These are phyloP conservation scores for Pseudogymnoascus sp. DNA, from an alignment of 2,329 filamentous ascomycete species.

Conservation along the genomic window DNA sequence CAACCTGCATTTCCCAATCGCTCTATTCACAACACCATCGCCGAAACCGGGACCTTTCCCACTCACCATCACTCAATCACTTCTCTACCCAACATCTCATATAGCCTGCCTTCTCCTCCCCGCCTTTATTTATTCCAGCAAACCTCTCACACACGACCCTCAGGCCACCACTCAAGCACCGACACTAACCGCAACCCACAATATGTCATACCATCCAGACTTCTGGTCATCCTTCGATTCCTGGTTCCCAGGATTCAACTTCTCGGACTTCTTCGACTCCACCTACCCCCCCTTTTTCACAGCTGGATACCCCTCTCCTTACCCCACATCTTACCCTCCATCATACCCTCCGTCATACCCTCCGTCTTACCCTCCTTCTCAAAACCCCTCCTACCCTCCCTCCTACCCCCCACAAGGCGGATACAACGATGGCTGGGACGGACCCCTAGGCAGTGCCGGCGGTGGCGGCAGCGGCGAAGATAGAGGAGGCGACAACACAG, in stretches of 20 bases:
- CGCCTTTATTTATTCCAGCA: no score
- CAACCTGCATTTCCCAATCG: not conserved
- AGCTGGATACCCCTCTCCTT: not conserved
- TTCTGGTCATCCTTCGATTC: not conserved
- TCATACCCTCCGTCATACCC: not conserved
- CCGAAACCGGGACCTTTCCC: not conserved
- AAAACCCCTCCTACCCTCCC: not conserved
- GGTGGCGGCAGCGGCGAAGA: not conserved
- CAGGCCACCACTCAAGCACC: not conserved
- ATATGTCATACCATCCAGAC: not conserved
- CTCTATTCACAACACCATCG: not conserved
- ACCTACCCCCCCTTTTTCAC: not conserved
- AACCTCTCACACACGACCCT: not conserved
- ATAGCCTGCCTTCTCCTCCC: not conserved
- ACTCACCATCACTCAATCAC: not conserved
- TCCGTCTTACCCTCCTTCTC: not conserved
- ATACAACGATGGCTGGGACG: not conserved
- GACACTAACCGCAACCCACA: not conserved
- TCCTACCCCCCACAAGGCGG: not conserved
- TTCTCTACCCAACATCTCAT: not conserved
- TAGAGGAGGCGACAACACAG: not conserved
- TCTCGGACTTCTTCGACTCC: not conserved
- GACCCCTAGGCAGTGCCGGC: not conserved
- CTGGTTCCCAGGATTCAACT: slow-evolving; percentile 5
- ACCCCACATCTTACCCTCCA: not conserved